phyloP scores from a whole-genome alignment of 1,284 basidiomycete species.

The Abortiporus biennis region DNA sequence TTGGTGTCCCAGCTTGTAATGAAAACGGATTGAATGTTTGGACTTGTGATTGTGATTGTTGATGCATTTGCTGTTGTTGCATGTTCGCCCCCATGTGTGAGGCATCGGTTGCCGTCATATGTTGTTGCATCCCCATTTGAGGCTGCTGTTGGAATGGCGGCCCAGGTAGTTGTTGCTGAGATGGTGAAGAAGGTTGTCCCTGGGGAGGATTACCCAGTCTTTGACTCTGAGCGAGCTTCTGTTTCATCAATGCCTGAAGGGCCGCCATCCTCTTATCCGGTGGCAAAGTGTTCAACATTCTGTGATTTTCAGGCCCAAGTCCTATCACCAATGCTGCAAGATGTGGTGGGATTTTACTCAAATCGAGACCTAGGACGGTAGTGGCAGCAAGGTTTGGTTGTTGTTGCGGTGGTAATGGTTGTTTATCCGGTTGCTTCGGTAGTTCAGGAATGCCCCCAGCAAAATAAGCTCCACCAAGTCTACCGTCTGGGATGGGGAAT shows the following conservation, averaged over 20 bases:
- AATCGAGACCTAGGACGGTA: constrained; percentile 16
- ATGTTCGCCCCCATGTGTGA: constrained; percentile 1
- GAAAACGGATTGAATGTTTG: too few relatives aligned
- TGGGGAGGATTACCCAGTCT: too few relatives aligned
- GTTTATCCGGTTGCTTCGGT: too few relatives aligned
- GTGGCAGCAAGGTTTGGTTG: too few relatives aligned
- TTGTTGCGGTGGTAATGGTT: too few relatives aligned
- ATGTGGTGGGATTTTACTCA: constrained; percentile 8
- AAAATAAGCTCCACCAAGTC: constrained; percentile 51
- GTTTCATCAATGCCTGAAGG: constrained; percentile 7
- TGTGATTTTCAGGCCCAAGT: constrained; percentile 11
- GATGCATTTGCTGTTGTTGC: constrained; percentile 15
- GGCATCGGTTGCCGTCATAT: constrained; percentile 19
- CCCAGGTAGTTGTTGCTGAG: too few relatives aligned
- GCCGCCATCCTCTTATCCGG: constrained; percentile 10
- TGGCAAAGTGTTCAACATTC: constrained; percentile 8
- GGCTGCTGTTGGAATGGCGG: constrained; percentile 7
- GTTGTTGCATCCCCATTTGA: constrained; percentile 13
- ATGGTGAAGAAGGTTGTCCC: too few relatives aligned
- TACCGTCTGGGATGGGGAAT: constrained; percentile 32
- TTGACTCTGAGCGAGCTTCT: too few relatives aligned
- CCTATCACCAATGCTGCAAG: constrained; percentile 22
- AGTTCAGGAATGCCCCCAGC: constrained; percentile 52
- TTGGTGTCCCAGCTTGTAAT: too few relatives aligned
- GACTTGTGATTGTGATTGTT: too few relatives aligned